phyloP scores from a whole-genome alignment of 306 rosid genomes.

The Alnus rubra region DNA sequence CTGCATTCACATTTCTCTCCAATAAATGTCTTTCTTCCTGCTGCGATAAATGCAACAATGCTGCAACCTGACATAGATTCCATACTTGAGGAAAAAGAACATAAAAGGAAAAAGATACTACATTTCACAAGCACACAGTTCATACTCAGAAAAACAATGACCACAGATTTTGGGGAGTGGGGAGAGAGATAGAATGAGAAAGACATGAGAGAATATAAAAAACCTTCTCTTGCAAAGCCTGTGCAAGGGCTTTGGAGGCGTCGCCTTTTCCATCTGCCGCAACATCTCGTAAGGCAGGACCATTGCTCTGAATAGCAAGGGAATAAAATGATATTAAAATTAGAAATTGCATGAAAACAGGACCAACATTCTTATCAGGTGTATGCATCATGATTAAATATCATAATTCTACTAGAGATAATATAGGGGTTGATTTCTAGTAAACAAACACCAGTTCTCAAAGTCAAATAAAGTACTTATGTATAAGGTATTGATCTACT shows the following conservation, averaged over 20 bases:
- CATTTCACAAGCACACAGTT: not conserved
- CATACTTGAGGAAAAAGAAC: constrained; percentile 25
- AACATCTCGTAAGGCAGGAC: constrained; percentile 31
- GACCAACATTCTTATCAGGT: not conserved
- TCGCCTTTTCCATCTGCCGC: constrained; percentile 43
- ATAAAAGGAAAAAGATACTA: not conserved
- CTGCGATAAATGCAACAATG: constrained; percentile 84
- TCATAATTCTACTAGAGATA: not conserved
- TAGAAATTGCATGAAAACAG: constrained; percentile 18
- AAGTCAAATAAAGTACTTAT: not conserved
- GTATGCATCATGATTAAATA: not conserved
- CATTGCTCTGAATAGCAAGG: constrained; percentile 40
- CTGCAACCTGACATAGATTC: constrained; percentile 59
- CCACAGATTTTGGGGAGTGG: constrained; percentile 14
- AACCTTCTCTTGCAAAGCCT: constrained; percentile 93
- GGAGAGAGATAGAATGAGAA: not conserved
- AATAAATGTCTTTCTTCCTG: constrained; percentile 89
- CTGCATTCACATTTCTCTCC: constrained; percentile 75
- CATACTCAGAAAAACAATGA: constrained; percentile 8
- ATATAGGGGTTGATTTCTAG: not conserved
- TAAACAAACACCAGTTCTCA: not conserved
- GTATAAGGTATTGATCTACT: not conserved
- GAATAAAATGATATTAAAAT: constrained; percentile 17
- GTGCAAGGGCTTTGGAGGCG: constrained; percentile 68
- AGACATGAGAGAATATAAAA: not conserved